Percentiles rank a stretch among this genome's conserved stretches.
phyloP scores from a whole-genome alignment of 495 filamentous ascomycete genomes.

The Aspergillus bertholletiae region DNA sequence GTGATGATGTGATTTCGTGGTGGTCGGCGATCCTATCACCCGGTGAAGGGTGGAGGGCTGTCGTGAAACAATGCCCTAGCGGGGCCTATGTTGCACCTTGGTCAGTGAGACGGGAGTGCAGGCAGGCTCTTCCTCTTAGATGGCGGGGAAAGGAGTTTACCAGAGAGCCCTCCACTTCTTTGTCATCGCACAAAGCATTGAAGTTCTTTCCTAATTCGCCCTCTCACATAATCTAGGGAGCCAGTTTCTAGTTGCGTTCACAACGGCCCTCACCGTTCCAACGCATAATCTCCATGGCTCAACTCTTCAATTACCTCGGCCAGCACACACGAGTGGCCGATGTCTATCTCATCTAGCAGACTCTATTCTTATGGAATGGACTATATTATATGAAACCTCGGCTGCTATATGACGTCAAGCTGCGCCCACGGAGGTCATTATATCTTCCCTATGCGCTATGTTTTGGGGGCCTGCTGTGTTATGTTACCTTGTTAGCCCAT shows the following conservation, averaged over 20 bases:
- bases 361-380: background rate
- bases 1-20: constrained; percentile 9
- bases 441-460: constrained; percentile 12
- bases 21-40: constrained; percentile 13
- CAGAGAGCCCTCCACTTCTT: background rate
- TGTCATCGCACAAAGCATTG: constrained; percentile 8
- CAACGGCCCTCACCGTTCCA: constrained; percentile 11
- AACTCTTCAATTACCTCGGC: constrained; percentile 6
- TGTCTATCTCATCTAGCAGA: background rate
- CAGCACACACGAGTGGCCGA: background rate
- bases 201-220: constrained; percentile 7
- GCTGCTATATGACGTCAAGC: constrained; percentile 18
- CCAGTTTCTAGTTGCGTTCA: constrained; percentile 12
- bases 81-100: constrained; percentile 8
- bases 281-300: constrained; percentile 7
- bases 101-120: constrained; percentile 2
- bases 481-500: constrained; percentile 17
- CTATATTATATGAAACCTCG: constrained; percentile 6
- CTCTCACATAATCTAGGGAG: constrained; percentile 9
- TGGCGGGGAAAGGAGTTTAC: background rate
- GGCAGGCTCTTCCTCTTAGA: background rate
- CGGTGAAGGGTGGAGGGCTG: constrained; percentile 10
- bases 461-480: constrained; percentile 17
- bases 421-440: constrained; percentile 13
- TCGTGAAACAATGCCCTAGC: constrained; percentile 1